Evolutionary conservation across 176 grass and related monocot genomes (phyloP), one percentile per base, ranked within the genome.

Genomic region (Olyra latifolia): DNA sequence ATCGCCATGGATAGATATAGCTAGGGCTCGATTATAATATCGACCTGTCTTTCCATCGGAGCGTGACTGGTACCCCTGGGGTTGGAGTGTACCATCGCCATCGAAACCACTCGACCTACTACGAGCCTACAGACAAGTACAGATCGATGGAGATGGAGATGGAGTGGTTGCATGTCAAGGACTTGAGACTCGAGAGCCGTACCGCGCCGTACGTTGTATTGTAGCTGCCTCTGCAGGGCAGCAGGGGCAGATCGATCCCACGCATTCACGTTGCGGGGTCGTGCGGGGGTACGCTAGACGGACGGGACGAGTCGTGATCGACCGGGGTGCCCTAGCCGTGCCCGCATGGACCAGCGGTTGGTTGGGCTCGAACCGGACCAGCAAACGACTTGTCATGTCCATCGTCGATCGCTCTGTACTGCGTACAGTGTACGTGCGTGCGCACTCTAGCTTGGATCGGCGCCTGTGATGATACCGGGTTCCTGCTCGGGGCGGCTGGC

Each of bases 41-140:
- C 41, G 79, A 49, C 40, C 55, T 25, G 71, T 20, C 68, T 23
- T 23, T 77, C n/a, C 45, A 46, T 64, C 10, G 38, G 19, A 50
- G n/a, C 10, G 50, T 4, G 32, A 4, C 32, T 35, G 38, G 76
- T 79, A 54, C 75, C 44, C 44, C 67, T 1, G 35, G 55, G n/a
- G 83, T 63, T 23, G 76, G 69, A 80, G 57, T 66, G 76, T 74
- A 80, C 61, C 45, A 57, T 75, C 78, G 43, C 71, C 62, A 76
- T 76, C 71, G 12, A 8, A 82, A 62, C 63, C 65, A 11, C 23
- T 23, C 55, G 66, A 71, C 65, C 73, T 62, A 47, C 68, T 59
- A 35, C 29, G 14, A 45, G 35, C 11, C 66, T 42, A 65, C 69
- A 19, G 27, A 10, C 20, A 53, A 46, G 45, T 30, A 53, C 45